Evolutionary conservation across 2,329 filamentous ascomycete genomes (phyloP).

Genomic region (Fusarium albidum): DNA sequence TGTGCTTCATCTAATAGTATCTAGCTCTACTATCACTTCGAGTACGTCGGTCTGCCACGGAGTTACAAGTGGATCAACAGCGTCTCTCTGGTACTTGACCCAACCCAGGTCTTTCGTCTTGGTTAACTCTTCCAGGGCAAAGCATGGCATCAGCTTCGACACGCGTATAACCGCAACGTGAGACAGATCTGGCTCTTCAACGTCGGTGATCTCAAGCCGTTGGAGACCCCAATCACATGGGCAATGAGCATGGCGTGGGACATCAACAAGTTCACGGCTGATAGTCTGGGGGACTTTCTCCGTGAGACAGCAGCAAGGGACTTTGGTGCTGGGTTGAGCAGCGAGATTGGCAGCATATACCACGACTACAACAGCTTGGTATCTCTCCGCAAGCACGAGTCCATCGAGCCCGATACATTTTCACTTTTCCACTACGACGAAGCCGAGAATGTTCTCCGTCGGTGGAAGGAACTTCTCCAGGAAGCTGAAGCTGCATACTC

Average conservation of each 20-base stretch:
- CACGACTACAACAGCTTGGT: constrained; percentile 56
- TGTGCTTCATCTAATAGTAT: constrained; percentile 24
- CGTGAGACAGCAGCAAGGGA: constrained; percentile 55
- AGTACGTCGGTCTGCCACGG: constrained; percentile 69
- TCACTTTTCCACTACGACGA: constrained; percentile 67
- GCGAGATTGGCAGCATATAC: constrained; percentile 56
- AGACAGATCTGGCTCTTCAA: constrained; percentile 69
- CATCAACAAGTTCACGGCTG: constrained; percentile 53
- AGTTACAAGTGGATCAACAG: constrained; percentile 71
- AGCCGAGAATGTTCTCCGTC: constrained; percentile 57
- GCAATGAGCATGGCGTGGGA: constrained; percentile 67
- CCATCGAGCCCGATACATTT: constrained; percentile 63
- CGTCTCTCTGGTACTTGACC: constrained; percentile 56
- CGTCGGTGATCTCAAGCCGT: constrained; percentile 68
- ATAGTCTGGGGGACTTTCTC: constrained; percentile 52
- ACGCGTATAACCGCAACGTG: constrained; percentile 58
- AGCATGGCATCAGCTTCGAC: constrained; percentile 60
- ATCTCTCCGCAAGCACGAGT: constrained; percentile 65
- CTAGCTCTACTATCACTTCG: constrained; percentile 61
- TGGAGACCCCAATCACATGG: constrained; percentile 63
- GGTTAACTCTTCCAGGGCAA: constrained; percentile 39
- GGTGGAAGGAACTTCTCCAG: constrained; percentile 56
- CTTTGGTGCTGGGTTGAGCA: constrained; percentile 54
- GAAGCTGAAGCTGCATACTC: constrained; percentile 53
- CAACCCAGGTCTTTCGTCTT: rapidly evolving